Evolutionary conservation across 2,329 filamentous ascomycete genomes (phyloP).

Genomic region (Penicillium sp.): DNA sequence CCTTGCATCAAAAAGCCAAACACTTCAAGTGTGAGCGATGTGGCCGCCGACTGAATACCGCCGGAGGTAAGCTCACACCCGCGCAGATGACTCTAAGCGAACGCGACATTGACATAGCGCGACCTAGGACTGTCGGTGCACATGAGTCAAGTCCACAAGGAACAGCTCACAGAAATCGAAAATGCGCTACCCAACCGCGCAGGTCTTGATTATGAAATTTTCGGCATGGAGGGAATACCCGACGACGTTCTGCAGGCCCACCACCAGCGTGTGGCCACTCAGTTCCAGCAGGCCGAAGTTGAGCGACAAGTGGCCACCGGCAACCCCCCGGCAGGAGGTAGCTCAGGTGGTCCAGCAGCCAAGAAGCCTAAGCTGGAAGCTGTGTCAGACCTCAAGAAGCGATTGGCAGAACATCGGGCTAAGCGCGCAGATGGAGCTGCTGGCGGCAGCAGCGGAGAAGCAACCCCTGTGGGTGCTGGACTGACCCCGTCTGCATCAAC

Average conservation of each 20-base stretch:
- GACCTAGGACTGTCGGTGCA: slow-evolving; percentile 87
- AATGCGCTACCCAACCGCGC: slow-evolving; percentile 87
- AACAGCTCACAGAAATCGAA: slow-evolving; percentile 81
- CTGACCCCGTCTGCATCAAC: slow-evolving; percentile 35
- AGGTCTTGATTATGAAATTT: slow-evolving; percentile 89
- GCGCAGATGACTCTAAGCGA: neutral
- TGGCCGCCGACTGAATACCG: slow-evolving; percentile 83
- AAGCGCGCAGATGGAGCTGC: slow-evolving; percentile 62
- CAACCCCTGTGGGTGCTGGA: slow-evolving; percentile 54
- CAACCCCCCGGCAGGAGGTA: slow-evolving; percentile 71
- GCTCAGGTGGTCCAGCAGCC: slow-evolving; percentile 42
- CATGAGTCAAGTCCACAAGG: slow-evolving; percentile 98
- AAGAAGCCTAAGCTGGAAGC: slow-evolving; percentile 74
- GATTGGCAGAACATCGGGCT: slow-evolving; percentile 74
- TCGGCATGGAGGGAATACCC: slow-evolving; percentile 96
- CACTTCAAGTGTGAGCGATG: slow-evolving; percentile 98
- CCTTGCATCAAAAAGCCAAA: slow-evolving; percentile 98
- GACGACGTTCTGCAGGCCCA: slow-evolving; percentile 80
- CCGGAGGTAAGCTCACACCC: slow-evolving; percentile 67
- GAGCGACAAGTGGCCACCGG: slow-evolving; percentile 80
- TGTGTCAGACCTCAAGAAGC: slow-evolving; percentile 74
- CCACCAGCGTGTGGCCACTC: slow-evolving; percentile 79
- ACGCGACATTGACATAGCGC: neutral
- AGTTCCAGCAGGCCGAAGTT: slow-evolving; percentile 81
- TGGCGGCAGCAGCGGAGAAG: slow-evolving; percentile 58